Evolutionary conservation across 257 asterid genomes (phyloP).

Genomic region (Nyctanthes arbortristis): DNA sequence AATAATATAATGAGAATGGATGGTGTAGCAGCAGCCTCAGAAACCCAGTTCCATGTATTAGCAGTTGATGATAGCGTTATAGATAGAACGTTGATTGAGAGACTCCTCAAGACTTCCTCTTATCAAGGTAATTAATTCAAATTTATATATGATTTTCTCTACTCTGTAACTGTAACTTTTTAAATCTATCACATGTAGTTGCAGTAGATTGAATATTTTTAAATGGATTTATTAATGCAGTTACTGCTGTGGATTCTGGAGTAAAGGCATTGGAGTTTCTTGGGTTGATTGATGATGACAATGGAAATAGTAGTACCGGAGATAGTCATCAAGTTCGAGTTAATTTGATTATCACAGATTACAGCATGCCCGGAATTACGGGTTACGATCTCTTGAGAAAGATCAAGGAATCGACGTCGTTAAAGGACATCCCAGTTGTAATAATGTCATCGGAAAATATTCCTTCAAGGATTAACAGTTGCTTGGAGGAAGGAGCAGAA

Average conservation of each 20-base stretch:
- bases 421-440: conserved; percentile 70
- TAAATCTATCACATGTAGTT: no score
- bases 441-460: conserved; percentile 72
- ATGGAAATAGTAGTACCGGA: neutral
- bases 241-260: conserved; percentile 67
- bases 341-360: conserved; percentile 68
- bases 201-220: conserved; percentile 12
- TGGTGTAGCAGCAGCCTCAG: conserved; percentile 11
- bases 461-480: conserved; percentile 59
- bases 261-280: conserved; percentile 54
- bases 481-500: conserved; percentile 66
- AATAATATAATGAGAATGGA: conserved; percentile 4
- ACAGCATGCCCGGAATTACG: conserved; percentile 72
- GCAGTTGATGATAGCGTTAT: conserved; percentile 68
- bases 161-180: no score
- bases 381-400: conserved; percentile 63
- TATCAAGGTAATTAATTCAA: conserved; percentile 39
- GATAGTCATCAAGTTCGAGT: conserved; percentile 33
- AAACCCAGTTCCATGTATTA: conserved; percentile 43
- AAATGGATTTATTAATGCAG: conserved; percentile 23
- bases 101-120: conserved; percentile 61
- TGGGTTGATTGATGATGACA: conserved; percentile 48
- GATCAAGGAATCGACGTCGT: conserved; percentile 49
- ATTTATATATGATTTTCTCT: neutral
- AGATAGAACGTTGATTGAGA: conserved; percentile 58